Evolutionary conservation across 345 rosid genomes (phyloP), one percentile per base, ranked within the genome.

Genomic region (Salix viminalis): DNA sequence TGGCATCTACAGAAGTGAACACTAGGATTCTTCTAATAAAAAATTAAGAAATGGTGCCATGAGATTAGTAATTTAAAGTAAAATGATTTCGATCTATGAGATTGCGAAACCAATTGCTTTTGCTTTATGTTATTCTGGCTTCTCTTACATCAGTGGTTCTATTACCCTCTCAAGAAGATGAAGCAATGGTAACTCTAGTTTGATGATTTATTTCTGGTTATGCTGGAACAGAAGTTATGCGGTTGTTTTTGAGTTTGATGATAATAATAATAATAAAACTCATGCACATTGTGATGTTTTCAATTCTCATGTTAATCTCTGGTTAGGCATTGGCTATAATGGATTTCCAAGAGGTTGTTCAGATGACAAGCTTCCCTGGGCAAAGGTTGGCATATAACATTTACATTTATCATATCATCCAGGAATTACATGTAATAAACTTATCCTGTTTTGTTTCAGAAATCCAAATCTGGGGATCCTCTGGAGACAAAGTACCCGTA

Each of bases 271-370:
- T 34, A 34, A 7, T 52, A 19, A 52, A 6, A 19, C 58, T 6
- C 56, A 6, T 18, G 56, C 7, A 18, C 56, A 18, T 50, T 16
- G 23, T 58, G 65, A 61, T 61, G 16, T 71, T 30, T 32, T 23
- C 73, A 46, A 15, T 54, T 28, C 30, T 34, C 36, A 21, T 60
- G 46, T 19, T 73, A 77, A 67, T 67, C 28, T 79, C 69, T 77
- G 74, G 23, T 74, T 77, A 93, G 98, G 98, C 76, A 95, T 95
- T 75, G 99, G 99, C 79, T 95, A 95, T 79, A 95, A 93, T 85
- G 99, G 99, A 65, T 93, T 95, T 91, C 98, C 98, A 41, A 89
- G 99, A 86, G 99, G 99, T 71, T 95, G 99, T 81, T 93, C 99
- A 2, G 99, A 95, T 85, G 99, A 93, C 79, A 86, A 77, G 80